Evolutionary conservation across 345 rosid species (phyloP).

Genomic region (Pugionium cornutum): DNA sequence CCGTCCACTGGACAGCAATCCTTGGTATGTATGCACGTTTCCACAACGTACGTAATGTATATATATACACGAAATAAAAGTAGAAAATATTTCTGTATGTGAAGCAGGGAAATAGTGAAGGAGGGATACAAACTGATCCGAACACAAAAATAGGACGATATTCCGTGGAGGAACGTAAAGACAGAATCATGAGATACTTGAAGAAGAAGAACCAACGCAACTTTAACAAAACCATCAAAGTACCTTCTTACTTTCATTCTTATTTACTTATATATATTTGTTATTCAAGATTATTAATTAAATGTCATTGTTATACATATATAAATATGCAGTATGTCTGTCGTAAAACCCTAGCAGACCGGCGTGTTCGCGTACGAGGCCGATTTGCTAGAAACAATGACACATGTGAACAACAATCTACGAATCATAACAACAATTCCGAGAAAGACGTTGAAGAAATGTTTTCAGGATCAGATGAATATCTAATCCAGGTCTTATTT

Average conservation of each 20-base stretch:
- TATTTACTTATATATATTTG: background rate
- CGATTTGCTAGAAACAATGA: slow-evolving; percentile 85
- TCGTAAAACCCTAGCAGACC: slow-evolving; percentile 88
- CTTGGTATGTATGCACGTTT: slow-evolving; percentile 40
- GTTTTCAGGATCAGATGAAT: slow-evolving; percentile 41
- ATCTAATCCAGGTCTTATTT: slow-evolving; percentile 45
- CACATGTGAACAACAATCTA: slow-evolving; percentile 57
- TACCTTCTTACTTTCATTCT: slow-evolving; percentile 19
- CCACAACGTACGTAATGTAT: background rate
- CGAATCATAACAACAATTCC: slow-evolving; percentile 40
- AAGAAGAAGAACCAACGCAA: slow-evolving; percentile 93
- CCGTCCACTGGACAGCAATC: slow-evolving; percentile 42
- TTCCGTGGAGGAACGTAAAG: slow-evolving; percentile 81
- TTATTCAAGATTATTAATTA: no score
- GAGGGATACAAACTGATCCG: slow-evolving; percentile 45
- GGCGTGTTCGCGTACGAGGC: slow-evolving; percentile 84
- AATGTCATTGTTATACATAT: no score
- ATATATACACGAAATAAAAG: background rate
- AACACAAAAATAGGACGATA: slow-evolving; percentile 66
- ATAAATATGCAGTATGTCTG: slow-evolving; percentile 67
- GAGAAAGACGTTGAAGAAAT: slow-evolving; percentile 44
- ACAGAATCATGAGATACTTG: slow-evolving; percentile 78
- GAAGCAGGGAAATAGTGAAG: slow-evolving; percentile 50
- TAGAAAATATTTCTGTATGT: background rate
- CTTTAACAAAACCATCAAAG: slow-evolving; percentile 93